Evolutionary conservation across 2,329 filamentous ascomycete genomes (phyloP), one percentile per base, ranked within the genome.

Genomic region (Paecilomyces sp.): DNA sequence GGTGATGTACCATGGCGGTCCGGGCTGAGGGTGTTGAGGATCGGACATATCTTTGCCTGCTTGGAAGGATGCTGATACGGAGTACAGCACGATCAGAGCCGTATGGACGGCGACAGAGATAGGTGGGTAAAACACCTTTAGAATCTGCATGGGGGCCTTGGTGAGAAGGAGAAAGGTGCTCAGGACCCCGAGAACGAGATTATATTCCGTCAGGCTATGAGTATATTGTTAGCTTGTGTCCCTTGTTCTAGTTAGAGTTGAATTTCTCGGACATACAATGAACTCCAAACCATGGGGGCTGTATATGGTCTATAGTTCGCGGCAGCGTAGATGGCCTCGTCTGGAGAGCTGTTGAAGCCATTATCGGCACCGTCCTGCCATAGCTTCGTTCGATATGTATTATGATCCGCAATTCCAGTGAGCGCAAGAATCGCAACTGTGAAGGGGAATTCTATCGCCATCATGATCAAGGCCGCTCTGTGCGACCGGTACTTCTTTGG

Each of bases 1-100:
- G 57, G 82, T 82, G 64, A 88, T 81, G 67, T 86, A 87, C 85
- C 85, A 88, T 7, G 85, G 83, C 18, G 83, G 71, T 33, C 85
- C 84, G 7, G 76, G 74, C 62, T 85, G 82, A 2, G 74, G 76
- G 62, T 82, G 81, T 1, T 74, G 65, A 0, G 81, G 79, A 66
- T 88, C 85, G 61, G 80, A 83, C 65, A 77, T 84, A 68, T 88
- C 85, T 57, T 81, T 78, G 52, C 80, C 79, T 11, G 80, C 81
- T 69, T 88, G 85, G 58, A 79, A 81, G 61, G 80, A 74, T 34
- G 83, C 77, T 57, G 81, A 80, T 60, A 81, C 77, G n/a, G 81
- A 75, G 70, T 82, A 88, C 15, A 88, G 71, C 3, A 74, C 74
- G 50, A 83, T 67, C 59, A 85, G 74, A 1, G 76, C 68, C 52